Evolutionary conservation across 148 eudicot species (phyloP).

Genomic region (Pouteria glomerata): DNA sequence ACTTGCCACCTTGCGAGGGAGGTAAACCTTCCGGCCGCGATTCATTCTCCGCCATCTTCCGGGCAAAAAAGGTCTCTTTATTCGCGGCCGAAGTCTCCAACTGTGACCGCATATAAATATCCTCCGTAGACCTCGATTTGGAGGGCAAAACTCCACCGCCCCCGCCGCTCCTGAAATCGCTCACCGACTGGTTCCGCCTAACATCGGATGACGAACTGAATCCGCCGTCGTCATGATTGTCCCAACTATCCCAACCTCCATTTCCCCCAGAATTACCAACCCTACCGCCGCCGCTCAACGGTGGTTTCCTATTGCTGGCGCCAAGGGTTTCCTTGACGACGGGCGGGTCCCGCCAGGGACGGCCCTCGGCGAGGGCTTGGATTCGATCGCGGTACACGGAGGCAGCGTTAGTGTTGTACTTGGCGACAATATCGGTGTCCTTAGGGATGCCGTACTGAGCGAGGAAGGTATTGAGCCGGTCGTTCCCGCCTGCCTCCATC

Average conservation of each 20-base stretch:
- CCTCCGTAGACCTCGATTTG: conserved; percentile 63
- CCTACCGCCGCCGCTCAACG: conserved; percentile 17
- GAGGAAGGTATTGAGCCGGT: conserved; percentile 50
- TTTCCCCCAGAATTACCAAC: conserved; percentile 12
- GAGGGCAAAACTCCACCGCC: conserved; percentile 35
- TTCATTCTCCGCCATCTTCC: conserved; percentile 71
- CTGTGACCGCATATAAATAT: conserved; percentile 53
- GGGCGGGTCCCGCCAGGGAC: conserved; percentile 83
- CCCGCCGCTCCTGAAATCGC: conserved; percentile 51
- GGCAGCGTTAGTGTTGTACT: conserved; percentile 78
- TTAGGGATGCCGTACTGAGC: conserved; percentile 53
- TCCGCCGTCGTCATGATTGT: conserved; percentile 41
- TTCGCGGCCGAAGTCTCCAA: conserved; percentile 81
- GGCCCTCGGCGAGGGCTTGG: conserved; percentile 74
- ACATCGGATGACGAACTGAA: conserved; percentile 31
- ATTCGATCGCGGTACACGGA: conserved; percentile 67
- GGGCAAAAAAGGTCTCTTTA: conserved; percentile 72
- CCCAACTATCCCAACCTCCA: conserved; percentile 92
- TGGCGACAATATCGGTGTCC: conserved; percentile 68
- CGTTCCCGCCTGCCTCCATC: conserved; percentile 88
- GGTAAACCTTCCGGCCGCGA: conserved; percentile 74
- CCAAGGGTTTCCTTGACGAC: conserved; percentile 51
- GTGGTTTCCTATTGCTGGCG: conserved; percentile 32
- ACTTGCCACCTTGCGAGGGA: conserved; percentile 94
- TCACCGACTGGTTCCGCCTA: conserved; percentile 70